A percentile compares a stretch with the other conserved stretches of the same genome.
These are phyloP conservation scores for Fusarium sp. DNA, from an alignment of 2,329 filamentous ascomycete species.

Conservation along the genomic window DNA sequence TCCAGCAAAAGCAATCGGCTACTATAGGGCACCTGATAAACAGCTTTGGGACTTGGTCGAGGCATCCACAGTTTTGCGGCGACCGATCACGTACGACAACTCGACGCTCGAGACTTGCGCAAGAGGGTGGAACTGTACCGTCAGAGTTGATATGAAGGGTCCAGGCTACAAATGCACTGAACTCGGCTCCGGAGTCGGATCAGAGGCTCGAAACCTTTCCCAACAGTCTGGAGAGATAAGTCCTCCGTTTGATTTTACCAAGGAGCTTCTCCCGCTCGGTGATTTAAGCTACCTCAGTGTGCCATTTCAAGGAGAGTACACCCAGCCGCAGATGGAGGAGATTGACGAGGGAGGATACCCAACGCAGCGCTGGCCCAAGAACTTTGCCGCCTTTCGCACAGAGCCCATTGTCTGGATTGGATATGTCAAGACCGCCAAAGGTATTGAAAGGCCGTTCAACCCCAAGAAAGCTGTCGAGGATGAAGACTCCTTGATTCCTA, in stretches of 20 bases:
- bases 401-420: constrained; percentile 35
- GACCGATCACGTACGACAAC: not conserved
- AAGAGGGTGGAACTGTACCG: not conserved
- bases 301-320: not conserved
- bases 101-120: not conserved
- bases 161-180: constrained; percentile 18
- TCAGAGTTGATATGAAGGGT: not conserved
- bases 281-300: not conserved
- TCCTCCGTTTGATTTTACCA: constrained; percentile 3
- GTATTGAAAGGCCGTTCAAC: accelerated
- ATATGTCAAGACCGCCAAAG: not conserved
- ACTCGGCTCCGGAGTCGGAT: not conserved
- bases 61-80: not conserved
- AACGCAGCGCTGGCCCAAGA: not conserved
- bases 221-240: not conserved
- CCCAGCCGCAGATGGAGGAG: not conserved
- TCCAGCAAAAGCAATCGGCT: not conserved
- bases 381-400: not conserved
- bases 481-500: not conserved
- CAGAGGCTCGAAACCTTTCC: not conserved
- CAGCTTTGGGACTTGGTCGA: not conserved
- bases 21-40: not conserved
- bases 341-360: not conserved
- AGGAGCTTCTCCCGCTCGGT: not conserved
- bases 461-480: accelerated